Percentiles rank a stretch among this genome's conserved stretches.
Evolutionary conservation across 1,284 basidiomycete species (phyloP).

Genomic region (Rhodotorula sp.): DNA sequence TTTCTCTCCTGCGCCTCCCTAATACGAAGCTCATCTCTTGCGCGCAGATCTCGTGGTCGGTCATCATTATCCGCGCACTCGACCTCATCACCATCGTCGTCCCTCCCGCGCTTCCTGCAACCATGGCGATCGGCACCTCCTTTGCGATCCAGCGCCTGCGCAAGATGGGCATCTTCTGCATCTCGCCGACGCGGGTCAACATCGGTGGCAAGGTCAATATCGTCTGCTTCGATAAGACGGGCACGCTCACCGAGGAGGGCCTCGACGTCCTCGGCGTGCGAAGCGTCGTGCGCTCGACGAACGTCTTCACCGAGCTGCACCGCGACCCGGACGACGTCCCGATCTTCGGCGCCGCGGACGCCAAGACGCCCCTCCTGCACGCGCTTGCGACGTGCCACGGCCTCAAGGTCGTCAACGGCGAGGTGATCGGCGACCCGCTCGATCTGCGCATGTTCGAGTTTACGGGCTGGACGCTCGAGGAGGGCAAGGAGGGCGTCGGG

Average conservation of each 20-base stretch:
- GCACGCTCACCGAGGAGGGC: constrained; percentile 96
- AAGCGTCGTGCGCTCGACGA: constrained; percentile 66
- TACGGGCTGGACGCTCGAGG: constrained; percentile 93
- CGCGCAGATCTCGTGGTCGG: constrained; percentile 76
- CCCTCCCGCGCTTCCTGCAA: constrained; percentile 94
- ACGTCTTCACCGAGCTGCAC: constrained; percentile 87
- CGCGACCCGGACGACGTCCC: constrained; percentile 86
- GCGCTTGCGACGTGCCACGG: constrained; percentile 96
- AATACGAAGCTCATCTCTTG: constrained; percentile 39
- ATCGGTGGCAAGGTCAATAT: constrained; percentile 96
- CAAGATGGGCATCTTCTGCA: constrained; percentile 90
- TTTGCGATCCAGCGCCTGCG: constrained; percentile 91
- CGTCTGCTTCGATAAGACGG: constrained; percentile 99
- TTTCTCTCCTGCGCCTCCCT: not conserved
- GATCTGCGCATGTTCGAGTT: constrained; percentile 90
- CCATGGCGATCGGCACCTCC: constrained; percentile 94
- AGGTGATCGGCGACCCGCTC: constrained; percentile 90
- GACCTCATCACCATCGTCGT: constrained; percentile 99
- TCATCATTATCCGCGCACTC: constrained; percentile 86
- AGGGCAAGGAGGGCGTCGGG: constrained; percentile 59
- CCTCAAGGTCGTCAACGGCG: constrained; percentile 85
- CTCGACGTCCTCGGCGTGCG: constrained; percentile 93
- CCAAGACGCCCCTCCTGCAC: constrained; percentile 81
- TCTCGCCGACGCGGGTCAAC: constrained; percentile 94
- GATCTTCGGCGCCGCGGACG: constrained; percentile 59